Percentiles rank a stretch among this genome's conserved stretches.
These are phyloP conservation scores for Nematocida minor DNA, from an alignment of 371 early-diverging fungal genomes.

Conservation along the genomic window DNA sequence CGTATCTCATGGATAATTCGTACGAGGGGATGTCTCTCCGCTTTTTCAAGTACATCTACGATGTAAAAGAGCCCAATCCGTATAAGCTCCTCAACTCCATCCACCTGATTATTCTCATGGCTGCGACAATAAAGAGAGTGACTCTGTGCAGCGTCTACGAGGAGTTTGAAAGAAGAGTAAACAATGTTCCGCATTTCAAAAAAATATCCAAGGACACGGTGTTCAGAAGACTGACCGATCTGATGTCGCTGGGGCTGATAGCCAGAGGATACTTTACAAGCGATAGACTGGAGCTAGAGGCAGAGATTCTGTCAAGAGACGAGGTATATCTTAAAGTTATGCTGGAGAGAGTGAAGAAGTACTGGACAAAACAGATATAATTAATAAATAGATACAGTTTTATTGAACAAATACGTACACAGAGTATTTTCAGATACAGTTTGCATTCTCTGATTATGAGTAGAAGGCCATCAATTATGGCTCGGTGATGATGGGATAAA, in stretches of 20 bases:
- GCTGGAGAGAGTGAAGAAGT: constrained; percentile 33
- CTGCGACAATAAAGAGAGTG: constrained; percentile 20
- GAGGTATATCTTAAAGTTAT: constrained; percentile 45
- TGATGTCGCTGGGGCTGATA: constrained; percentile 9
- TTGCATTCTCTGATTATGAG: too few species aligned
- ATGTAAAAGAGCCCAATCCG: neutral
- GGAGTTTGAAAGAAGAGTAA: constrained; percentile 33
- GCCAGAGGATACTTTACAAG: constrained; percentile 22
- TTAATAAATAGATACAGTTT: neutral
- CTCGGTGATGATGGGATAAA: too few species aligned
- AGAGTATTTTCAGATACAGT: too few species aligned
- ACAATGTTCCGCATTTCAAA: neutral
- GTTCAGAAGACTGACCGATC: constrained; percentile 13
- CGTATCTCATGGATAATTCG: constrained; percentile 17
- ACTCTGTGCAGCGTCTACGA: constrained; percentile 36
- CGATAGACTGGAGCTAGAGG: constrained; percentile 23
- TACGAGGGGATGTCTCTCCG: constrained; percentile 4
- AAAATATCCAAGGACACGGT: neutral
- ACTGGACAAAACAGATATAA: constrained; percentile 7
- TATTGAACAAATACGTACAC: too few species aligned
- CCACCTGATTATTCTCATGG: constrained; percentile 30
- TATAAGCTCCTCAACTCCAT: constrained; percentile 28
- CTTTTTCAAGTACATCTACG: constrained; percentile 31
- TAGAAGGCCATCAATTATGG: too few species aligned
- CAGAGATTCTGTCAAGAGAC: neutral